Conservation (phyloP, 1,284 basidiomycete species). For the Boletus semigastroideus region DNA sequence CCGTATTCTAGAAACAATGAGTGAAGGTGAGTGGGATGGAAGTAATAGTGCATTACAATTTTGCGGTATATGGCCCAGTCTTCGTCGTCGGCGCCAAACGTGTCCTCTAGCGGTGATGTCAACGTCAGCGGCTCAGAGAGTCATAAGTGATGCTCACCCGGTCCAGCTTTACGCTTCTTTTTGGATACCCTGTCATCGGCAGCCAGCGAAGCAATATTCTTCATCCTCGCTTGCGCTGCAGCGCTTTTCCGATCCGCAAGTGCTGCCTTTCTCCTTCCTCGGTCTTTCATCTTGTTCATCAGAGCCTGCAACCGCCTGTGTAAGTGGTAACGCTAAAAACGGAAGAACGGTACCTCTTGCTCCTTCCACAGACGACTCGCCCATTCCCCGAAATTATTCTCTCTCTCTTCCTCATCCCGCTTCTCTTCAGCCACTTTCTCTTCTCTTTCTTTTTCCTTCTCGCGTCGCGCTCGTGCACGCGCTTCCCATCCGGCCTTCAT, state of each 20-base stretch:
- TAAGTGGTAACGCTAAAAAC: not conserved
- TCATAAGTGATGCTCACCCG: constrained; percentile 50
- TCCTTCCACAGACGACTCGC: constrained; percentile 66
- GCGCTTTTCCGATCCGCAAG: constrained; percentile 92
- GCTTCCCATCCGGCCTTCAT: constrained; percentile 97
- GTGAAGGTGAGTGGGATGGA: not conserved
- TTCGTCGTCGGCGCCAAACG: constrained; percentile 92
- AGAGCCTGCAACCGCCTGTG: constrained; percentile 49
- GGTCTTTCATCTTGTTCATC: constrained; percentile 84
- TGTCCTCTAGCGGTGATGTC: constrained; percentile 68
- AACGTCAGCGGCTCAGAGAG: not conserved
- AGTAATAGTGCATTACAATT: constrained; percentile 60
- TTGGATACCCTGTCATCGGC: constrained; percentile 77
- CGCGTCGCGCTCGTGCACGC: constrained; percentile 78
- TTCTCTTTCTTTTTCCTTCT: constrained; percentile 85
- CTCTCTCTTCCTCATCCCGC: constrained; percentile 79
- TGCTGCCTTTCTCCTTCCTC: constrained; percentile 80
- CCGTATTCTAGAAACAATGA: constrained; percentile 57
- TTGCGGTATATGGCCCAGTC: constrained; percentile 99
- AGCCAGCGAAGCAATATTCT: constrained; percentile 91
- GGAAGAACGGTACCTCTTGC: constrained; percentile 61
- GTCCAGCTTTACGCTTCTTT: constrained; percentile 77
- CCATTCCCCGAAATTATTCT: constrained; percentile 73
- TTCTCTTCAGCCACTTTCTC: constrained; percentile 73
- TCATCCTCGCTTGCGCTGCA: constrained; percentile 96